Base-by-base conservation (phyloP, 768 basidiomycete species). In the Jaapia argillacea region DNA sequence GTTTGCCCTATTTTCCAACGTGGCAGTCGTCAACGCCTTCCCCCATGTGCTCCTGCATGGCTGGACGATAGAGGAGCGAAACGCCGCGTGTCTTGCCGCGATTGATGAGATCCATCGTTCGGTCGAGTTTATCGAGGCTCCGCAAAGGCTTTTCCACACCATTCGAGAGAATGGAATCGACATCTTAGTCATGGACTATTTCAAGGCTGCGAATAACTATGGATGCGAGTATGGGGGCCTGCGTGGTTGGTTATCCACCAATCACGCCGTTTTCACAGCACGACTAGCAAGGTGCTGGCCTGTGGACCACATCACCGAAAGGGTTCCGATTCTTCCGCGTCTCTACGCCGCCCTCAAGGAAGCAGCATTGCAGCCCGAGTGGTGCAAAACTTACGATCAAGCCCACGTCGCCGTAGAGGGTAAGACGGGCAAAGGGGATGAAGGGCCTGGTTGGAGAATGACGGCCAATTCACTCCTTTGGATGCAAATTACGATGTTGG, bases 401-500 rank as follows among this genome's bases (percentile, higher is more conserved):
- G 28, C 10, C 10, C 10, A 16, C 10, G 28, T 33, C 10, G 28
- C 28, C 10, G 28, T 33, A 10, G n/a, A n/a, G n/a, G n/a, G n/a
- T n/a, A n/a, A n/a, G n/a, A n/a, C n/a, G n/a, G n/a, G n/a, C n/a
- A 39, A 21, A 3, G 6, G 16, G 13, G 42, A 45, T 24, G 28
- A 39, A 14, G 37, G 42, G 10, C 40, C 27, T 10, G 36, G 26
- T 4, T 44, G 48, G 48, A 41, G 23, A 18, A 41, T 51, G 24
- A 23, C 24, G 14, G 48, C 48, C 5, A 47, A 38, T 4, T 43
- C 53, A 1, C 18, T 55, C 24, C 42, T 45, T 6, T 55, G 52
- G 52, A 36, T 52, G 23, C 52, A 55, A 28, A 35, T 43, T n/a
- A 48, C 44, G 45, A 37, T 55, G 43, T 46, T 55, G 14, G 54